Evolutionary conservation across 2,329 filamentous ascomycete genomes (phyloP).

Genomic region (Colletotrichum chrysophilum): DNA sequence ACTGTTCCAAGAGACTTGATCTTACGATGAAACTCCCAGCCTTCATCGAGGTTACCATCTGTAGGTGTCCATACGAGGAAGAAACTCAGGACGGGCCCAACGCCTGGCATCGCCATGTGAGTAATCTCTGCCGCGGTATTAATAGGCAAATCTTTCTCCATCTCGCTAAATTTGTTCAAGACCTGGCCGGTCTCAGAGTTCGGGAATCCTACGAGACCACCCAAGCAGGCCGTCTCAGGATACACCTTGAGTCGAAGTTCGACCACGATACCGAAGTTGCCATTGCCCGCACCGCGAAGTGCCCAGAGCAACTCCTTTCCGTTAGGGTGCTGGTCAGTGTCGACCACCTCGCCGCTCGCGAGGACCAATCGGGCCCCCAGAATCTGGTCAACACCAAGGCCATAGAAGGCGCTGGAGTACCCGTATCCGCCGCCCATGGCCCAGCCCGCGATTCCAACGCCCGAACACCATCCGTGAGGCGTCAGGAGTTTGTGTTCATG

Average conservation of each 20-base stretch:
- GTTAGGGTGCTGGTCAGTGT: constrained; percentile 34
- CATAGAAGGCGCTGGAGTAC: constrained; percentile 32
- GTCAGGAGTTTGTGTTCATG: constrained; percentile 4
- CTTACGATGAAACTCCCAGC: constrained; percentile 5
- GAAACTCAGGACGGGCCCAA: not conserved
- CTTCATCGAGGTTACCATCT: not conserved
- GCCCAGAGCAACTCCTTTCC: constrained; percentile 33
- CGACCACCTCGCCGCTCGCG: constrained; percentile 36
- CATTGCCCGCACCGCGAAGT: constrained; percentile 43
- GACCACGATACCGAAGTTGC: constrained; percentile 41
- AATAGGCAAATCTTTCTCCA: constrained; percentile 30
- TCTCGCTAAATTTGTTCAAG: not conserved
- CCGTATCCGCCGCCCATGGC: constrained; percentile 39
- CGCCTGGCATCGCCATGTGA: not conserved
- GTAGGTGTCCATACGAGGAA: constrained; percentile 7
- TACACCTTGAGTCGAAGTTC: constrained; percentile 45
- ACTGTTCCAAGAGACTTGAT: constrained; percentile 7
- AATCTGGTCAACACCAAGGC: constrained; percentile 42
- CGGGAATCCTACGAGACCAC: constrained; percentile 3
- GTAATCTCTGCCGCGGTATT: constrained; percentile 11
- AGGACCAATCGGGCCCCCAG: constrained; percentile 42
- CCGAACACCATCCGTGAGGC: constrained; percentile 8
- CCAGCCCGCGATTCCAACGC: constrained; percentile 39
- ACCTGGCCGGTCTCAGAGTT: constrained; percentile 29
- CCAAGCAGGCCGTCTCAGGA: constrained; percentile 21